Conservation (phyloP, 257 asterid genomes). For the Nicotiana attenuata region DNA sequence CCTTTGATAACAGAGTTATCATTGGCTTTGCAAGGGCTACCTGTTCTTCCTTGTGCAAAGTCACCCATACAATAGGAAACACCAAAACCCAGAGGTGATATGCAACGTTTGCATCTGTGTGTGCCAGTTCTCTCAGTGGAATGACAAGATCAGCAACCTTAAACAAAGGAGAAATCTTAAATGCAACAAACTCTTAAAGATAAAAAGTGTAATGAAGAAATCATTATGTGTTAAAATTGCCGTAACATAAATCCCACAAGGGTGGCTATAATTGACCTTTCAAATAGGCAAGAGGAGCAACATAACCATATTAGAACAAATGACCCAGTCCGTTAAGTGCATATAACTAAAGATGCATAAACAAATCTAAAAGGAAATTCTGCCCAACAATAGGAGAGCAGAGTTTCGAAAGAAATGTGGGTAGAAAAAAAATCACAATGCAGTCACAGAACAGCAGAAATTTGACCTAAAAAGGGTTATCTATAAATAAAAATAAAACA, state of each 20-base stretch:
- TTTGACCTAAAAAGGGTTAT: background rate
- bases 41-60: slow-evolving; percentile 95
- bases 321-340: background rate
- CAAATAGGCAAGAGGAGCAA: background rate
- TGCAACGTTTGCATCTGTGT: slow-evolving; percentile 90
- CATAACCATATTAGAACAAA: background rate
- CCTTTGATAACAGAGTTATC: slow-evolving; percentile 89
- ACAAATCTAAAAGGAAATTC: background rate
- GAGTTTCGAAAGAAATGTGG: background rate
- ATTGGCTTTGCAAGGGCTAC: slow-evolving; percentile 94
- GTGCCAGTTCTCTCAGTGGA: slow-evolving; percentile 95
- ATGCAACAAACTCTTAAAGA: background rate
- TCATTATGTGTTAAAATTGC: background rate
- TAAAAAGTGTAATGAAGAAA: background rate
- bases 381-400: background rate
- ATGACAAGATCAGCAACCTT: slow-evolving; percentile 90
- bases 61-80: slow-evolving; percentile 99
- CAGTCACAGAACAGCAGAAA: background rate
- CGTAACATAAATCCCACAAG: background rate
- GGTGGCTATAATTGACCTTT: background rate
- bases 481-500: background rate
- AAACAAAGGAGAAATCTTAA: slow-evolving; percentile 9
- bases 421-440: background rate
- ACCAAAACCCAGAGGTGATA: slow-evolving; percentile 98
- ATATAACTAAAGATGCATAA: background rate